Percentiles rank a stretch among this genome's conserved stretches.
phyloP scores from a whole-genome alignment of 2,329 filamentous ascomycete genomes.

The Microsporum ferrugineum region DNA sequence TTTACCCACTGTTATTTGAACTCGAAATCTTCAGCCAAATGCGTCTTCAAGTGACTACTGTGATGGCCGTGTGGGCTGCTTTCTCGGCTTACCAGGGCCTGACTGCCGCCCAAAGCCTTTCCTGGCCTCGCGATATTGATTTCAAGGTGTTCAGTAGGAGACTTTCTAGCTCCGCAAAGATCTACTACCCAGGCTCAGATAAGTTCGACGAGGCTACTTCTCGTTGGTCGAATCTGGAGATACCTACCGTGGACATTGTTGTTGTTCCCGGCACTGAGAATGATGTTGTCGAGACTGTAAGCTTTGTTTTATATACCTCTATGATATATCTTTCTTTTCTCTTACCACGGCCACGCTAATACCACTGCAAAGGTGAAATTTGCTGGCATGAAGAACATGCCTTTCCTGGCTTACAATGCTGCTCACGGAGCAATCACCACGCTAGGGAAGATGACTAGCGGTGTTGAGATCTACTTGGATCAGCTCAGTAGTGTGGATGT shows the following conservation, averaged over 20 bases:
- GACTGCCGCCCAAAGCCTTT: slow-evolving; percentile 20
- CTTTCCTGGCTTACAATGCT: slow-evolving; percentile 45
- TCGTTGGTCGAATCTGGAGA: slow-evolving; percentile 38
- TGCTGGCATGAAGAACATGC: slow-evolving; percentile 37
- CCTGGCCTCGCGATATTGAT: too few species aligned
- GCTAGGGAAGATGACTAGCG: slow-evolving; percentile 38
- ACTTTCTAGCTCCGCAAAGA: slow-evolving; percentile 21
- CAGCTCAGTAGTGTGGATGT: slow-evolving; percentile 37
- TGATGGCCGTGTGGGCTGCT: too few species aligned
- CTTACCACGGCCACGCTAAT: neutral
- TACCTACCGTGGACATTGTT: slow-evolving; percentile 37
- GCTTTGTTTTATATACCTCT: slow-evolving; percentile 7
- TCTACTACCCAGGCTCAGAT: slow-evolving; percentile 34
- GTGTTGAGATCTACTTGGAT: slow-evolving; percentile 41
- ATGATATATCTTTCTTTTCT: neutral
- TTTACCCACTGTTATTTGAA: too few species aligned
- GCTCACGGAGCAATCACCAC: slow-evolving; percentile 43
- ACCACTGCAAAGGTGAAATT: slow-evolving; percentile 32
- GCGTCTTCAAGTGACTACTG: too few species aligned
- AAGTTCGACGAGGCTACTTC: slow-evolving; percentile 30
- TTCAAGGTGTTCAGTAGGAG: too few species aligned
- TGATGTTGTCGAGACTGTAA: slow-evolving; percentile 41
- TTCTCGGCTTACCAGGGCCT: too few species aligned
- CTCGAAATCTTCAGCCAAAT: too few species aligned
- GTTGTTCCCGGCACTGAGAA: slow-evolving; percentile 39